Evolutionary conservation across 208 protist species (phyloP).

Genomic region (Trypanosoma scelopori): DNA sequence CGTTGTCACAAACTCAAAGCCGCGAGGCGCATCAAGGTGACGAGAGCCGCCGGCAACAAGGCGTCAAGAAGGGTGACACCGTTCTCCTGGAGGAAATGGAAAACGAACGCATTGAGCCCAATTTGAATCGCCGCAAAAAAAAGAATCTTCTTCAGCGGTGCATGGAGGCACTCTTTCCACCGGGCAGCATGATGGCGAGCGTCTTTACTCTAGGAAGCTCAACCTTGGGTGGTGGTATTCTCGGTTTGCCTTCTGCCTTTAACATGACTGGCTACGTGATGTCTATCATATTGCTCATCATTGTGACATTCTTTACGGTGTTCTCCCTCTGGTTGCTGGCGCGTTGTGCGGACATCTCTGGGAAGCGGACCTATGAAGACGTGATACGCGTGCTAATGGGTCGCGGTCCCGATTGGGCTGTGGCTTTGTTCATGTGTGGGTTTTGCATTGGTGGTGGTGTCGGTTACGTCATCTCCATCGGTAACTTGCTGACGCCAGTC

Average conservation of each 20-base stretch:
- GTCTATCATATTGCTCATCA: slow-evolving; percentile 14
- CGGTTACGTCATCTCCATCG: slow-evolving; percentile 14
- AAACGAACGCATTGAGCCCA: no score
- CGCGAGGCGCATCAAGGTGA: no score
- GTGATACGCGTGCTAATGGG: slow-evolving; percentile 23
- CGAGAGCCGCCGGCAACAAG: no score
- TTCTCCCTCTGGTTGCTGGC: slow-evolving; percentile 28
- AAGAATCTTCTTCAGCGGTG: no score
- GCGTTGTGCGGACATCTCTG: not conserved
- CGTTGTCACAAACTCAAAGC: no score
- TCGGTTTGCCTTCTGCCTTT: slow-evolving; percentile 20
- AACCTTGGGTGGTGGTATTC: slow-evolving; percentile 27
- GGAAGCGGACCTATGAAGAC: slow-evolving; percentile 20
- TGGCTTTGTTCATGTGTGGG: slow-evolving; percentile 36
- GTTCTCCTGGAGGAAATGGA: no score
- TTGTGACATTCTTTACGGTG: slow-evolving; percentile 14
- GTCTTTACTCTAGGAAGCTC: slow-evolving; percentile 22
- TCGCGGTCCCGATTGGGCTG: slow-evolving; percentile 27
- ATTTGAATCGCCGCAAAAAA: no score
- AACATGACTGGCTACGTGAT: slow-evolving; percentile 18
- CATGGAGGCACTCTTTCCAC: no score
- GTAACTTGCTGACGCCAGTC: slow-evolving; percentile 2
- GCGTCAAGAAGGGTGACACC: no score
- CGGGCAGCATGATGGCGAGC: slow-evolving; percentile 13
- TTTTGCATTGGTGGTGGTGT: slow-evolving; percentile 26